Percentiles rank a stretch among this genome's conserved stretches.
These are phyloP conservation scores for Xerocomus potaroensis DNA, from an alignment of 768 basidiomycete species.

Conservation along the genomic window DNA sequence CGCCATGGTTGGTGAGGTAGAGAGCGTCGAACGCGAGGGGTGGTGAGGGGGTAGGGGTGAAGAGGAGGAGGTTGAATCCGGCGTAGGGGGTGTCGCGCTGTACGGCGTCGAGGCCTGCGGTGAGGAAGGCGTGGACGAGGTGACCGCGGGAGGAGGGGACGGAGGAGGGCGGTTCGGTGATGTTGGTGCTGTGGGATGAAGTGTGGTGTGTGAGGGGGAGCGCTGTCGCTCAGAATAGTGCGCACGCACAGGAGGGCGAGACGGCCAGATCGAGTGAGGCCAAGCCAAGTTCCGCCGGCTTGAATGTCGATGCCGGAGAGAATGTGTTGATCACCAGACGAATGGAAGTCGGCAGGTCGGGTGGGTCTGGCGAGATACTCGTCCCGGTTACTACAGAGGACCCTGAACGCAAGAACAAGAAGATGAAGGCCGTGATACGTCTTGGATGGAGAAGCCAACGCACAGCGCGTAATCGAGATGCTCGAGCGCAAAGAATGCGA, in stretches of 20 bases:
- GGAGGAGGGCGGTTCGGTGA: conserved; percentile 57
- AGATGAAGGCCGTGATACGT: not conserved
- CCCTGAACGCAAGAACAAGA: conserved; percentile 42
- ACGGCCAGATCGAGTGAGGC: conserved; percentile 59
- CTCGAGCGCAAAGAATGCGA: conserved; percentile 72
- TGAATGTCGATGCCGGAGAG: conserved; percentile 71
- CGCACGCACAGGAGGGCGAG: conserved; percentile 68
- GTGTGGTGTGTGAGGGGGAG: not conserved
- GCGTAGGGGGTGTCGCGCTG: conserved; percentile 53
- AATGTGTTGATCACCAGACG: conserved; percentile 47
- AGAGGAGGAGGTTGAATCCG: conserved; percentile 77
- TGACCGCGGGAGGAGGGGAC: conserved; percentile 63
- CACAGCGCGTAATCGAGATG: conserved; percentile 78
- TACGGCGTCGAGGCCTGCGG: conserved; percentile 50
- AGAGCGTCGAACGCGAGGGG: conserved; percentile 46
- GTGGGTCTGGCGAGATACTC: conserved; percentile 69
- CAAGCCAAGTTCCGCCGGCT: conserved; percentile 84
- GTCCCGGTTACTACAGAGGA: conserved; percentile 75
- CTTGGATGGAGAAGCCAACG: conserved; percentile 10
- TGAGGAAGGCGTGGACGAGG: conserved; percentile 64
- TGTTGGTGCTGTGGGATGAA: conserved; percentile 64
- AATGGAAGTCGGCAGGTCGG: conserved; percentile 59
- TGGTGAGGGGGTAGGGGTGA: conserved; percentile 36
- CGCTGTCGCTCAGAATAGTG: too few relatives aligned
- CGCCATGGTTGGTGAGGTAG: conserved; percentile 69